Conservation (phyloP, 192 early-diverging fungal species). For the Entophlyctis luteolus region DNA sequence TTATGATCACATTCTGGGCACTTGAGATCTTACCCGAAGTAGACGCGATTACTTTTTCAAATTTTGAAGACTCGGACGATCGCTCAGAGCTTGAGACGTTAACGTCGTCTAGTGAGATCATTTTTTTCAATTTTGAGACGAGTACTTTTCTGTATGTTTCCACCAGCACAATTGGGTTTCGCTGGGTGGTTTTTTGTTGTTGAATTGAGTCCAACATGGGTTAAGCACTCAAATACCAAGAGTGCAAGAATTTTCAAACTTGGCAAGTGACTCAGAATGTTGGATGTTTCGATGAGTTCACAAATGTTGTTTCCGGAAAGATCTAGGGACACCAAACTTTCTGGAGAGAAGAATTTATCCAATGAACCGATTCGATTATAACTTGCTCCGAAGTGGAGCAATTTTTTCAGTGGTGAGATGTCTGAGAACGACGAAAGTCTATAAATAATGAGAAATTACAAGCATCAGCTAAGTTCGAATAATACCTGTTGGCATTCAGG, state of each 20-base stretch:
- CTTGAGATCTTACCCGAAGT: not conserved
- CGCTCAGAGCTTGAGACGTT: constrained; percentile 16
- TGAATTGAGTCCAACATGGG: not conserved
- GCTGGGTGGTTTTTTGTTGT: not conserved
- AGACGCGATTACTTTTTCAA: not conserved
- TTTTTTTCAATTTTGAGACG: constrained; percentile 7
- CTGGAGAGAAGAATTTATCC: not conserved
- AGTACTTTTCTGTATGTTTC: constrained; percentile 13
- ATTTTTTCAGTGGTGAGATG: constrained; percentile 1
- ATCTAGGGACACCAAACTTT: constrained; percentile 24
- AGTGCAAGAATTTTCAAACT: constrained; percentile 30
- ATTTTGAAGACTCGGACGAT: not conserved
- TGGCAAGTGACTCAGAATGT: constrained; percentile 5
- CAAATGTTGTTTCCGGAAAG: constrained; percentile 27
- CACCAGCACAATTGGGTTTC: constrained; percentile 22
- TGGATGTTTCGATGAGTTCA: constrained; percentile 15
- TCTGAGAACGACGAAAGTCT: constrained; percentile 23
- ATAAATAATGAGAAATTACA: not conserved
- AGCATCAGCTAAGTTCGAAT: not conserved
- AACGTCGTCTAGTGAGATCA: constrained; percentile 17
- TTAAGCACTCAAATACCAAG: constrained; percentile 21
- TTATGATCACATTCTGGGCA: too few relatives aligned
- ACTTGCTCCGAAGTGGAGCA: constrained; percentile 31
- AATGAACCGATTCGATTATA: constrained; percentile 32
- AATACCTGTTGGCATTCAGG: constrained; percentile 35